Evolutionary conservation across 495 filamentous ascomycete genomes (phyloP), one percentile per base, ranked within the genome.

Genomic region (Penicillium parvum): DNA sequence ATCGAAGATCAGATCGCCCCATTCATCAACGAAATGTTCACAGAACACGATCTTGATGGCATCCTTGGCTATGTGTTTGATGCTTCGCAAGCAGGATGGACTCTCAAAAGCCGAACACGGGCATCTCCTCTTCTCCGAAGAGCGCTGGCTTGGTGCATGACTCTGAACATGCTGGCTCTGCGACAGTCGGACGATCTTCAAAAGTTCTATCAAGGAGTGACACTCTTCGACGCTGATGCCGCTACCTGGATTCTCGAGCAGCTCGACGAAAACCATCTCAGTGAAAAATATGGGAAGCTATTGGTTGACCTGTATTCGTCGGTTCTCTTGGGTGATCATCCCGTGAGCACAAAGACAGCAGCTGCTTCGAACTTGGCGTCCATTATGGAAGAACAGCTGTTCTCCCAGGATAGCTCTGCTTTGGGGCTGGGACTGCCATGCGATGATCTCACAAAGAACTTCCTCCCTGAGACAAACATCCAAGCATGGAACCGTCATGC

Each of bases 401-500:
- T 49, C 7, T 55, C 54, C 9, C 43, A 42, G 14, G n/a, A 38
- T 8, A 32, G 51, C 9, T 32, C 19, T 7, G 25, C 55, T 11
- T 30, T 47, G 26, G 40, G 42, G 0, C 30, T 61, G 5, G 40
- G 41, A 10, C 41, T 66, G 4, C 60, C 62, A 12, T 66, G 43
- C 54, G 57, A 54, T 3, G 51, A 47, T 15, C 37, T 71, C 7
- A 28, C 42, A 23, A 43, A 29, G 22, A 41, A 48, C 12, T 61
- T 69, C 47, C 47, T 43, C 7, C 52, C 51, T 5, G 52, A 54
- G 21, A 29, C 37, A 5, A 52, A 55, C n/a, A 50, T 47, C 8
- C 35, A 66, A 12, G 41, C 45, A 5, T 69, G 68, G 63, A 72
- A 69, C 38, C 42, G 68, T 34, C 67, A 70, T n/a, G 50, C 69